phyloP scores from a whole-genome alignment of 2,329 filamentous ascomycete species.

The Didymella segeticola region DNA sequence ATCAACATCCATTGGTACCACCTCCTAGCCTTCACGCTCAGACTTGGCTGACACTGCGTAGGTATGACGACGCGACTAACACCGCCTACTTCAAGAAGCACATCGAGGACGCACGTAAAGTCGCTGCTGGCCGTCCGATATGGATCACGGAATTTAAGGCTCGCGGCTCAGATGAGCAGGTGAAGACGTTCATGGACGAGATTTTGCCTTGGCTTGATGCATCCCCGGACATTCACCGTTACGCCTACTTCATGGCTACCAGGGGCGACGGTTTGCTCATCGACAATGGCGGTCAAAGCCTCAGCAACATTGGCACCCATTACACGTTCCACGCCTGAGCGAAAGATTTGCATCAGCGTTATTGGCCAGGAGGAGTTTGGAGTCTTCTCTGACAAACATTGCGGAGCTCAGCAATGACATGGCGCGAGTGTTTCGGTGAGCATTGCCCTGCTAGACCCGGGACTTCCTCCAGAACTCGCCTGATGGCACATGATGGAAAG shows the following conservation, averaged over 20 bases:
- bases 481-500: too few species aligned
- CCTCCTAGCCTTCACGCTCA: background rate
- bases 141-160: conserved; percentile 47
- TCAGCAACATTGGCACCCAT: conserved; percentile 24
- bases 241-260: conserved; percentile 38
- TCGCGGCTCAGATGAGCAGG: conserved; percentile 25
- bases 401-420: too few species aligned
- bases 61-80: conserved; percentile 34
- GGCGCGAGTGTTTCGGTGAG: too few species aligned
- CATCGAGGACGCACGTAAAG: conserved; percentile 36
- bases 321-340: conserved; percentile 15
- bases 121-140: conserved; percentile 60
- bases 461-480: too few species aligned
- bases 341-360: too few species aligned
- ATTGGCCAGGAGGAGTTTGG: too few species aligned
- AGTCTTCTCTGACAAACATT: too few species aligned
- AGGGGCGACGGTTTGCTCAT: conserved; percentile 23
- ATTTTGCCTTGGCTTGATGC: conserved; percentile 44
- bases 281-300: conserved; percentile 18
- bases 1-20: conserved; percentile 42
- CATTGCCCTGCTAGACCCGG: too few species aligned
- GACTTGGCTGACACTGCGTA: background rate
- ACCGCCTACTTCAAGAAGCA: conserved; percentile 41
- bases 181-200: conserved; percentile 31
- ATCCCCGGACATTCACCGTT: conserved; percentile 35